Conservation (phyloP, 495 filamentous ascomycete genomes). For the Thermothielavioides terrestris region DNA sequence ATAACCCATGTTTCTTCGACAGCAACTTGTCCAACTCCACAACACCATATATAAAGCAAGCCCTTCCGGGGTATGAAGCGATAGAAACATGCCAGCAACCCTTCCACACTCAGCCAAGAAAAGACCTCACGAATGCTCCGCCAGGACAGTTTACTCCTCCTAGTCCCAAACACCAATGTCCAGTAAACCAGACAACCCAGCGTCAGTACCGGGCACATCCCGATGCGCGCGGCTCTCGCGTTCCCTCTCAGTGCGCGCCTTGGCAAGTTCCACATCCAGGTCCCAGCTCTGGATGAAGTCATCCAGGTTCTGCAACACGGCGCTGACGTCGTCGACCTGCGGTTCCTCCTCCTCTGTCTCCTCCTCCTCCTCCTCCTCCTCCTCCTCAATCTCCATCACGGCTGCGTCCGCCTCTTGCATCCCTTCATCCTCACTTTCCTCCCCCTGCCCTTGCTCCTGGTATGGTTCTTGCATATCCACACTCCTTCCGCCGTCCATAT, state of each 20-base stretch:
- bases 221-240: background rate
- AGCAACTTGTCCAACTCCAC: no score
- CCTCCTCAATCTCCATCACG: background rate
- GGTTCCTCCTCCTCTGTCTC: conserved; percentile 7
- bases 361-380: background rate
- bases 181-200: conserved; percentile 1
- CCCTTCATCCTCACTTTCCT: background rate
- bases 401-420: background rate
- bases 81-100: no score
- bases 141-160: no score
- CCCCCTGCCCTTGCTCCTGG: background rate
- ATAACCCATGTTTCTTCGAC: no score
- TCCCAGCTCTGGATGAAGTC: conserved; percentile 37
- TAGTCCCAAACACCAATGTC: conserved; percentile 19
- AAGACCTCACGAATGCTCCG: no score
- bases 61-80: no score
- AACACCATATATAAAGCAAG: no score
- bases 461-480: background rate
- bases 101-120: no score
- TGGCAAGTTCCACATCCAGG: conserved; percentile 30
- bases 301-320: conserved; percentile 34
- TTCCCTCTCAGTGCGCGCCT: conserved; percentile 13
- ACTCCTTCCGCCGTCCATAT: background rate
- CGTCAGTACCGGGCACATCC: background rate
- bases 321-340: conserved; percentile 32